Percentiles rank a stretch among this genome's conserved stretches.
These are phyloP conservation scores for Alternaria viburni DNA, from an alignment of 2,329 filamentous ascomycete genomes.

Conservation along the genomic window DNA sequence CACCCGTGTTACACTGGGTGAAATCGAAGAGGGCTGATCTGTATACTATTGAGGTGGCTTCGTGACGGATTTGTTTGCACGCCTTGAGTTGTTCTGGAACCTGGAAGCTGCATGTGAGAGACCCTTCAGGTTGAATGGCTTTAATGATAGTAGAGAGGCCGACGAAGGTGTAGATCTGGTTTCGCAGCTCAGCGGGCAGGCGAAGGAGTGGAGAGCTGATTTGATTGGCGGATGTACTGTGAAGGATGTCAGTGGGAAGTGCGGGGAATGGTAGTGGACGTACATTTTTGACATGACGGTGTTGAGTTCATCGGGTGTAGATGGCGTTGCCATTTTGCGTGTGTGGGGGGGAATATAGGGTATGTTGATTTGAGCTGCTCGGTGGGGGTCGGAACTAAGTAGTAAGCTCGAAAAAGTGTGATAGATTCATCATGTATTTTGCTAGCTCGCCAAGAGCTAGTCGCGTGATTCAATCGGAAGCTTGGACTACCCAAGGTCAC, in stretches of 20 bases:
- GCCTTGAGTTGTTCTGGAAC: not conserved
- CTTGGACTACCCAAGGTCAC: too few relatives aligned
- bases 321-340: too few relatives aligned
- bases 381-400: too few relatives aligned
- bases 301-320: too few relatives aligned
- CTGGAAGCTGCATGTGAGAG: not conserved
- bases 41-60: not conserved
- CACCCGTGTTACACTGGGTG: not conserved
- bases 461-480: too few relatives aligned
- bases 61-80: not conserved
- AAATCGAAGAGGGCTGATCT: not conserved
- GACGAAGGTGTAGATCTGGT: not conserved
- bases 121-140: not conserved
- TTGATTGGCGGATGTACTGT: not conserved
- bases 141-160: not conserved
- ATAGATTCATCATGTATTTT: too few relatives aligned
- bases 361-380: too few relatives aligned
- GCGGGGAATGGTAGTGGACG: not conserved
- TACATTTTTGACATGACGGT: not conserved
- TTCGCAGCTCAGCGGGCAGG: not conserved
- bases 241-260: too few relatives aligned
- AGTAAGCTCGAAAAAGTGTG: too few relatives aligned
- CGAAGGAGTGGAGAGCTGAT: not conserved
- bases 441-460: too few relatives aligned
- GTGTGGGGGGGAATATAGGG: too few relatives aligned